Base-by-base conservation (phyloP, 163 green algal species). In the Scenedesmus sp. region DNA sequence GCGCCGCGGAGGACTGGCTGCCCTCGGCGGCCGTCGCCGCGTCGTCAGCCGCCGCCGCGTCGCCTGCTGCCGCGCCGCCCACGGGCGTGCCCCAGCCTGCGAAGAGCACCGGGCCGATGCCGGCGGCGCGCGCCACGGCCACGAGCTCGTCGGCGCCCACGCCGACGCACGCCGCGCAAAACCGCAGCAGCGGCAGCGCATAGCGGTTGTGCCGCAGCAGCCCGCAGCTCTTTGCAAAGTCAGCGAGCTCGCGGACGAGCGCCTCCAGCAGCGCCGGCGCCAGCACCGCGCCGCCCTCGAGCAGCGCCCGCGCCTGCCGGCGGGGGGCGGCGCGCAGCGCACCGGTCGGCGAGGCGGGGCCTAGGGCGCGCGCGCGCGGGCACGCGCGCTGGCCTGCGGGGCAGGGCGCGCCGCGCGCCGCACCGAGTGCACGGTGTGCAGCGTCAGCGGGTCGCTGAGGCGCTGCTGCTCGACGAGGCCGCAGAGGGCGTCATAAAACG, bases 401-500 rank as follows among this genome's bases (percentile, higher is more conserved):
- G 50, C 10, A 20, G 18, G 15, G 29, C 53, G 33, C 20, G 20
- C 53, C 29, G 22, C 6, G 14, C 6, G 7, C 14, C 81, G 7
- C 67, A 91, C 86, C 78, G 85, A 84, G 60, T 88, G 82, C 29
- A 91, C 73, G 29, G 88, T 60, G 77, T 85, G 84, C n/a, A 91
- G 86, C n/a, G 64, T 88, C 11, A 91, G 73, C 4, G 87, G 84
- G 75, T 91, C 87, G 44, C 74, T 86, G 73, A 91, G 84, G 31
- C 83, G 77, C 78, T 91, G 87, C 64, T 66, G 64, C 83, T 90
- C 84, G 63, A 91, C 87, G 64, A 91, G 75, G 31, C 75, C 77
- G 54, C 87, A 90, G 69, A 91, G 70, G 67, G 87, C 80, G 77
- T 87, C 80, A 74, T 90, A 91, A 70, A 91, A 91, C 70, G 83